A percentile compares a stretch with the other conserved stretches of the same genome.
Evolutionary conservation across 257 asterid genomes (phyloP).

Genomic region (Ajuga chamaepitys): DNA sequence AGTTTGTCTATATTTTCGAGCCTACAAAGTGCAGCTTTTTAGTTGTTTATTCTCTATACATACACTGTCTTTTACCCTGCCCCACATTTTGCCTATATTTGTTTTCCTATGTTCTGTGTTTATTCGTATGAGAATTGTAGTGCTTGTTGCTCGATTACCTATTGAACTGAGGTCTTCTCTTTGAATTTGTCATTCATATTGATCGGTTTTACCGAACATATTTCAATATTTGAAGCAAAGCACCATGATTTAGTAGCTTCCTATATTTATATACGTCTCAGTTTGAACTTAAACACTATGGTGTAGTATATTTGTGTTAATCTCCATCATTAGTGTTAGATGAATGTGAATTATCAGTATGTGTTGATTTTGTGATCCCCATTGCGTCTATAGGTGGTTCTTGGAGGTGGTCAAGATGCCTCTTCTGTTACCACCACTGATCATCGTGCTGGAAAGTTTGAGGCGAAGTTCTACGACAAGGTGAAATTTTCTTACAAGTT

Average conservation of each 20-base stretch:
- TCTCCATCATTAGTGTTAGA: background rate
- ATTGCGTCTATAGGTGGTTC: slow-evolving; percentile 54
- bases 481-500: slow-evolving; percentile 26
- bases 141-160: background rate
- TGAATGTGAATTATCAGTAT: background rate
- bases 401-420: slow-evolving; percentile 99
- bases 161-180: background rate
- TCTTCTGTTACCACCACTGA: slow-evolving; percentile 76
- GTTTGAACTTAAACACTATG: background rate
- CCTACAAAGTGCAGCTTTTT: no score
- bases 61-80: background rate
- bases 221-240: background rate
- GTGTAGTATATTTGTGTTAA: background rate
- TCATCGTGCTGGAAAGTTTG: slow-evolving; percentile 95
- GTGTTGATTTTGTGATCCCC: slow-evolving; percentile 6
- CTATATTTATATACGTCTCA: background rate
- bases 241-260: background rate
- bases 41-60: no score
- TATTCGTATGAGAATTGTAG: background rate
- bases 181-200: no score
- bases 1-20: background rate
- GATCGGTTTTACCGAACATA: background rate
- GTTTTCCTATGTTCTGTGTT: no score
- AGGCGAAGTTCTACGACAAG: slow-evolving; percentile 90
- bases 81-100: no score